These are phyloP conservation scores for Trypanosoma lewisi DNA, from an alignment of 208 protist species.

Conservation along the genomic window DNA sequence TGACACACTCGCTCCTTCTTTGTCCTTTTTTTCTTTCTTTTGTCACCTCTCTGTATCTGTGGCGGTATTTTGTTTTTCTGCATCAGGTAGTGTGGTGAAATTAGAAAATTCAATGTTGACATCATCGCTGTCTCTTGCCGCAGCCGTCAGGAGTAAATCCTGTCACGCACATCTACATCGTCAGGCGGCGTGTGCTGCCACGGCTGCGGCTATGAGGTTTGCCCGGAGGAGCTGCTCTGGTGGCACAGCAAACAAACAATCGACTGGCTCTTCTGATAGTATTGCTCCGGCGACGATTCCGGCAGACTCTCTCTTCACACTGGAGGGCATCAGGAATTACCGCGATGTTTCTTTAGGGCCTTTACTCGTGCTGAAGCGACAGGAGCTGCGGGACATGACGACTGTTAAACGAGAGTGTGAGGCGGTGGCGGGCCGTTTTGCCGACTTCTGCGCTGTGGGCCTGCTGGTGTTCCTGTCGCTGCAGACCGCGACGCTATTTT, in stretches of 20 bases:
- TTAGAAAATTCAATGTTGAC: neutral
- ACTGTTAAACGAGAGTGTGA: slow-evolving; percentile 36
- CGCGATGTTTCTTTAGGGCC: slow-evolving; percentile 32
- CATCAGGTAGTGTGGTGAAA: too few species aligned
- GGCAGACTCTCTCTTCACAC: slow-evolving; percentile 8
- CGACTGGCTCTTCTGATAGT: neutral
- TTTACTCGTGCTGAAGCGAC: slow-evolving; percentile 27
- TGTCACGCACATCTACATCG: neutral
- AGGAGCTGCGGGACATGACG: slow-evolving; percentile 32
- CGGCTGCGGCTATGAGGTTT: neutral
- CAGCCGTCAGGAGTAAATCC: neutral
- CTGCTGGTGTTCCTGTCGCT: slow-evolving; percentile 46
- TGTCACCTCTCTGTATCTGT: slow-evolving; percentile 15
- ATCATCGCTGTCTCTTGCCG: too few species aligned
- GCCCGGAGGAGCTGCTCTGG: neutral
- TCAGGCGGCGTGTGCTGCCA: neutral
- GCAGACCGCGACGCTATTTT: slow-evolving; percentile 54
- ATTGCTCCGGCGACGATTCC: neutral
- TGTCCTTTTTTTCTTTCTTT: neutral
- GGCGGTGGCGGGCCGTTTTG: slow-evolving; percentile 20
- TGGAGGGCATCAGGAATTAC: slow-evolving; percentile 28
- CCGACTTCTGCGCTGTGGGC: slow-evolving; percentile 27
- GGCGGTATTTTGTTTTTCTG: neutral
- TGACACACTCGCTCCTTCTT: slow-evolving; percentile 18
- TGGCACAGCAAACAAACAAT: neutral